A percentile compares a stretch with the other conserved stretches of the same genome.
Conservation (phyloP, 2,329 filamentous ascomycete genomes). For the Arthrobotrys sphaeroides region DNA sequence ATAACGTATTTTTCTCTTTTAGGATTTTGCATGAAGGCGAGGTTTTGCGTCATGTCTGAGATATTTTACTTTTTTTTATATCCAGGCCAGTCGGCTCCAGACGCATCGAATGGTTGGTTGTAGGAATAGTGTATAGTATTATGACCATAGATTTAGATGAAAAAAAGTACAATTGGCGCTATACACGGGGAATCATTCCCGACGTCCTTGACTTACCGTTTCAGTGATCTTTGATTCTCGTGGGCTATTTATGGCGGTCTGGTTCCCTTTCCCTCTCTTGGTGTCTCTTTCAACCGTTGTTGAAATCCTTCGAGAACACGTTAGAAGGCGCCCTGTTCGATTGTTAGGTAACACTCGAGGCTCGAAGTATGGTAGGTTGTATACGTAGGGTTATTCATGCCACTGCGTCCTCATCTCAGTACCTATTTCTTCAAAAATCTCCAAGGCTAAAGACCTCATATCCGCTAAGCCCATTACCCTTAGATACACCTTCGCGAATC, state of each 20-base stretch:
- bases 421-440: constrained; percentile 16
- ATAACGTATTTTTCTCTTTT: neutral
- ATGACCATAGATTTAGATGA: constrained; percentile 6
- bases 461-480: neutral
- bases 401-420: too few species aligned
- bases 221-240: neutral
- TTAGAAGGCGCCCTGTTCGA: too few species aligned
- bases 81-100: neutral
- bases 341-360: too few species aligned
- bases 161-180: constrained; percentile 3
- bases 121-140: constrained; percentile 24
- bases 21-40: neutral
- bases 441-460: constrained; percentile 14
- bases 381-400: too few species aligned
- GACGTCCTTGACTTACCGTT: constrained; percentile 7
- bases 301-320: too few species aligned
- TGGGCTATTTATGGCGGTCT: neutral
- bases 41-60: neutral
- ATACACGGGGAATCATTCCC: neutral
- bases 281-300: neutral
- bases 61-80: constrained; percentile 23
- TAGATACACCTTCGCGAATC: constrained; percentile 1
- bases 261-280: neutral
- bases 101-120: neutral
- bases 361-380: too few species aligned